Conservation (phyloP, 2,329 filamentous ascomycete genomes). For the Taxawa tesnikishii region DNA sequence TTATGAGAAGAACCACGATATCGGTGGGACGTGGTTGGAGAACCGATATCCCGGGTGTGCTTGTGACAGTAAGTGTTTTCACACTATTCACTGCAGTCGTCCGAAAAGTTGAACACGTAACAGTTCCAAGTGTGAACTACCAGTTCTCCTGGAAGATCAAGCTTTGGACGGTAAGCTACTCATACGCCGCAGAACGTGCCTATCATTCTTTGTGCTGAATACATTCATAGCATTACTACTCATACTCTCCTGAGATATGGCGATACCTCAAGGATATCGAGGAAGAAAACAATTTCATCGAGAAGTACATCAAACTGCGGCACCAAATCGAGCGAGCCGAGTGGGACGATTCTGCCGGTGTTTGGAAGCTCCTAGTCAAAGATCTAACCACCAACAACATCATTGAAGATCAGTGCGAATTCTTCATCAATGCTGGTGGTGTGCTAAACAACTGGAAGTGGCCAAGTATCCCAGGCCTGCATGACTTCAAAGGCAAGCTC, state of each 20-base stretch:
- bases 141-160: conserved; percentile 41
- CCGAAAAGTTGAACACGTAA: conserved; percentile 19
- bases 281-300: conserved; percentile 29
- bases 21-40: conserved; percentile 22
- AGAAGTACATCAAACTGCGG: conserved; percentile 31
- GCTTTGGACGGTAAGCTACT: conserved; percentile 34
- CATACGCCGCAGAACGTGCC: conserved; percentile 32
- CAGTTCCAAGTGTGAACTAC: conserved; percentile 34
- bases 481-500: conserved; percentile 29
- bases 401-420: conserved; percentile 22
- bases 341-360: conserved; percentile 30
- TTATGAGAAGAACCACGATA: conserved; percentile 23
- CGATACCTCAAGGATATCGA: conserved; percentile 35
- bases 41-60: conserved; percentile 28
- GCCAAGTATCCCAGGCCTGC: conserved; percentile 29
- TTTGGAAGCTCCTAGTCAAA: conserved; percentile 22
- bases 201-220: no score
- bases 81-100: not conserved
- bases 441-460: conserved; percentile 33
- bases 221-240: conserved; percentile 36
- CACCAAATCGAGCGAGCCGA: conserved; percentile 30
- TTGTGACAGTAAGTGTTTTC: conserved; percentile 20
- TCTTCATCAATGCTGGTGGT: conserved; percentile 31
- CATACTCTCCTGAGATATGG: conserved; percentile 35
- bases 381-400: conserved; percentile 20